phyloP scores from a whole-genome alignment of 192 early-diverging fungal species.

The Backusella liffmaniae region DNA sequence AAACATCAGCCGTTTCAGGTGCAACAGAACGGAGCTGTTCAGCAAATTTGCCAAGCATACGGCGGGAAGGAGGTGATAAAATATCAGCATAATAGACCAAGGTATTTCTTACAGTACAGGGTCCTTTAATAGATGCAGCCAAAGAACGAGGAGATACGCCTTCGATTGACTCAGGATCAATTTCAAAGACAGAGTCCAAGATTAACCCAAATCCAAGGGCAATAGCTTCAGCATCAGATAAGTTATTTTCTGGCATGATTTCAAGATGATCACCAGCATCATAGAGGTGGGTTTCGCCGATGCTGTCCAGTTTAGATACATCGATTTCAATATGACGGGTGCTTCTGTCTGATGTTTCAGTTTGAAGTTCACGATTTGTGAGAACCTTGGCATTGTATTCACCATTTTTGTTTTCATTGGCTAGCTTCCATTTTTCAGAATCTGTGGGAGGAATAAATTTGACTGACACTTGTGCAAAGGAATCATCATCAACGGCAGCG shows the following conservation, averaged over 20 bases:
- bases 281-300: constrained; percentile 16
- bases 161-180: constrained; percentile 24
- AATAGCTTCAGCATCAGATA: constrained; percentile 38
- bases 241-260: constrained; percentile 43
- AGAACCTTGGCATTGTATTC: constrained; percentile 33
- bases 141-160: constrained; percentile 46
- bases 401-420: constrained; percentile 17
- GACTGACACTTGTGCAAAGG: constrained; percentile 10
- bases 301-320: constrained; percentile 6
- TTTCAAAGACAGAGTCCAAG: constrained; percentile 51
- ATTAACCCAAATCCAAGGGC: constrained; percentile 44
- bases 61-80: constrained; percentile 39
- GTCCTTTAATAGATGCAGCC: constrained; percentile 36
- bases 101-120: constrained; percentile 48
- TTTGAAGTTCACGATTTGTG: constrained; percentile 43
- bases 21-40: constrained; percentile 30
- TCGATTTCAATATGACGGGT: constrained; percentile 46
- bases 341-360: constrained; percentile 35
- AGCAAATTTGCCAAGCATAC: constrained; percentile 39
- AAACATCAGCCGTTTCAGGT: constrained; percentile 35
- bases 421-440: constrained; percentile 1
- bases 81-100: constrained; percentile 50
- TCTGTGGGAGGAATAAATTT: constrained; percentile 18
- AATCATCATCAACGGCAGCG: not conserved
- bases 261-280: constrained; percentile 57